These are phyloP conservation scores for Akanthomyces uredinophilus DNA, from an alignment of 2,329 filamentous ascomycete species.

Conservation along the genomic window DNA sequence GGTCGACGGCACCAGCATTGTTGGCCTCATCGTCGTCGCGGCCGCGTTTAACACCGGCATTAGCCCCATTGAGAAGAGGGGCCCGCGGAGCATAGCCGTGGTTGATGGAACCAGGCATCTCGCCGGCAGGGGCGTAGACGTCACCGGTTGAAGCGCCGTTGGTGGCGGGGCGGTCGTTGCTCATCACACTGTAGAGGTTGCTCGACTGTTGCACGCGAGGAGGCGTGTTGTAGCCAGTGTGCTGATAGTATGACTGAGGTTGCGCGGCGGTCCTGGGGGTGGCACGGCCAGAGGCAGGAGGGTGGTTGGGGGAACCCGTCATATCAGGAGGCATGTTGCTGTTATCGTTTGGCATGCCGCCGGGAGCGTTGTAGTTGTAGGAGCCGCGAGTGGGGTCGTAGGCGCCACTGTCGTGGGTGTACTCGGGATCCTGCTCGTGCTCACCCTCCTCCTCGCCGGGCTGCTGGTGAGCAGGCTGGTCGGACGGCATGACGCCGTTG, in stretches of 20 bases:
- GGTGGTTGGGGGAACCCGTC: constrained; percentile 73
- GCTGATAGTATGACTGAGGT: constrained; percentile 68
- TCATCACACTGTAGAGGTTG: constrained; percentile 86
- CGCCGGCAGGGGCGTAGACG: constrained; percentile 63
- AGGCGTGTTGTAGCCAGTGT: constrained; percentile 70
- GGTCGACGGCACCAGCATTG: constrained; percentile 52
- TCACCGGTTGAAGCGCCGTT: constrained; percentile 65
- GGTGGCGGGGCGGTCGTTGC: constrained; percentile 63
- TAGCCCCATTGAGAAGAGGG: constrained; percentile 60
- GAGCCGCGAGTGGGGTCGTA: constrained; percentile 68
- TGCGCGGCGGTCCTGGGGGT: constrained; percentile 76
- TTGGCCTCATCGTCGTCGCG: constrained; percentile 58
- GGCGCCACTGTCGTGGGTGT: constrained; percentile 73
- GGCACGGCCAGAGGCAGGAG: constrained; percentile 74
- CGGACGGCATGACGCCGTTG: constrained; percentile 60
- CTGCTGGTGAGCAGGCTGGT: constrained; percentile 47
- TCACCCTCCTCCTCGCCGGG: constrained; percentile 62
- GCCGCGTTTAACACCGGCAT: constrained; percentile 39
- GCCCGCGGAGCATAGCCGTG: constrained; percentile 62
- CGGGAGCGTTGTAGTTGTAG: constrained; percentile 72
- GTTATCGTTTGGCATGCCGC: constrained; percentile 59
- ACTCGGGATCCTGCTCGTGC: constrained; percentile 76
- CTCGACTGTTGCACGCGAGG: constrained; percentile 66
- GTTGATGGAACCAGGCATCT: constrained; percentile 50
- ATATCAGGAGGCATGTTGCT: constrained; percentile 80